Conservation (phyloP, 768 basidiomycete genomes). For the Dentipellis sp. region DNA sequence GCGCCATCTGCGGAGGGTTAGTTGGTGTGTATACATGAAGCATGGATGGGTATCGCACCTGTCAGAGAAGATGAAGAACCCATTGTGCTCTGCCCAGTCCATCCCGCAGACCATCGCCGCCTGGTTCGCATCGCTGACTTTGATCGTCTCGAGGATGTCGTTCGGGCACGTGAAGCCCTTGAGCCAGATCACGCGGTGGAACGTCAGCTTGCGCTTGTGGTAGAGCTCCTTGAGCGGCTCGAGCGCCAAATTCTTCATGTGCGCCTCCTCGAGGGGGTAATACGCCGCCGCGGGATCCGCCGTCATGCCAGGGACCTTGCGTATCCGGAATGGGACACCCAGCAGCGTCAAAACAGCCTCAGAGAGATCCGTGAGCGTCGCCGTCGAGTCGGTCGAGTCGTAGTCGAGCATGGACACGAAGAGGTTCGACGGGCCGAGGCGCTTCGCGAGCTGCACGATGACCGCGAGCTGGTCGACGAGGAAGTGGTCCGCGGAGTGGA, state of each 20-base stretch:
- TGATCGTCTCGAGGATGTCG: conserved; percentile 92
- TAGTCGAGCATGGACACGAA: conserved; percentile 99
- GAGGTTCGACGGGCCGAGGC: conserved; percentile 80
- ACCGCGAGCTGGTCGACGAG: conserved; percentile 97
- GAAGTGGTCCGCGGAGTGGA: conserved; percentile 99
- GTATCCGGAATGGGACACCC: conserved; percentile 87
- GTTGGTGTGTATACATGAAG: too few species aligned
- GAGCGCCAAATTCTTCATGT: conserved; percentile 86
- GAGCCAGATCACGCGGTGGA: conserved; percentile 91
- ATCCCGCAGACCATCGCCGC: conserved; percentile 99
- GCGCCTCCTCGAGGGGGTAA: conserved; percentile 92
- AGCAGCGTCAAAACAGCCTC: conserved; percentile 92
- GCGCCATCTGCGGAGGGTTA: conserved; percentile 70
- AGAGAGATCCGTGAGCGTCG: conserved; percentile 87
- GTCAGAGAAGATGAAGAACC: conserved; percentile 97
- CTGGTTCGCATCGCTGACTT: conserved; percentile 82
- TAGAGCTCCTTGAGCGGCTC: conserved; percentile 84
- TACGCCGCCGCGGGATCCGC: conserved; percentile 80
- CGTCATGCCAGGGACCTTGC: conserved; percentile 91
- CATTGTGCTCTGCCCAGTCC: conserved; percentile 99
- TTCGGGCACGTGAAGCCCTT: conserved; percentile 99
- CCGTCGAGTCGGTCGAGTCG: conserved; percentile 90
- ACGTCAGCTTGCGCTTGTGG: conserved; percentile 67
- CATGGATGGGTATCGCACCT: conserved; percentile 49
- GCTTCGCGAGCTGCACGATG: conserved; percentile 90